Conservation (phyloP, 257 asterid genomes). For the Perilla frutescens region DNA sequence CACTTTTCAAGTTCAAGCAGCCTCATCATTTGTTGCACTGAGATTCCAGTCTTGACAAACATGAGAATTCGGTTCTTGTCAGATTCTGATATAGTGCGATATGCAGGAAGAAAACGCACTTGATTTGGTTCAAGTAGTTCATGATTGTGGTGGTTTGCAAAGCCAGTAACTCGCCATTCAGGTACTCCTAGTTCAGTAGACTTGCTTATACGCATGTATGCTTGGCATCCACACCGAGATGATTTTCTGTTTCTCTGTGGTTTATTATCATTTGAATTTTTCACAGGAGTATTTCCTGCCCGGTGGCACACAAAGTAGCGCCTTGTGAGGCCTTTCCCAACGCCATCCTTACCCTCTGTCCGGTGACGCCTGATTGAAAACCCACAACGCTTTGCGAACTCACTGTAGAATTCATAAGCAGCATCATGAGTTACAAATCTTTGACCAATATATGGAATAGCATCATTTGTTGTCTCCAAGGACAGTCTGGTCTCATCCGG, state of each 20-base stretch:
- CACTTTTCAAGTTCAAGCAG: conserved; percentile 91
- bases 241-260: conserved; percentile 95
- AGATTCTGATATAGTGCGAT: conserved; percentile 89
- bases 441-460: conserved; percentile 83
- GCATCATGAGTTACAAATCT: conserved; percentile 82
- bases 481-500: conserved; percentile 74
- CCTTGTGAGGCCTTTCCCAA: conserved; percentile 97
- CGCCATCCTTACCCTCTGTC: conserved; percentile 96
- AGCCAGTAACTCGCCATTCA: conserved; percentile 96
- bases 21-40: conserved; percentile 99
- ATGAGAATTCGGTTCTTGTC: conserved; percentile 86
- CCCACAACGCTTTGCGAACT: conserved; percentile 84
- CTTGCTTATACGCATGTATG: conserved; percentile 96
- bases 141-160: conserved; percentile 90
- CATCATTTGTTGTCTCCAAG: conserved; percentile 60
- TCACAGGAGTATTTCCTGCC: conserved; percentile 91
- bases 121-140: conserved; percentile 94
- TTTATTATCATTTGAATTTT: conserved; percentile 64
- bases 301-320: conserved; percentile 99
- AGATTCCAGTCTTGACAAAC: conserved; percentile 97
- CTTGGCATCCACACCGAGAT: conserved; percentile 97
- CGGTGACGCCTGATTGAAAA: conserved; percentile 95
- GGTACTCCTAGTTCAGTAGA: conserved; percentile 74
- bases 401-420: conserved; percentile 91
- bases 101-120: conserved; percentile 98